Evolutionary conservation across 1,284 basidiomycete genomes (phyloP), one percentile per base, ranked within the genome.

Genomic region (Trichosporon inkin): DNA sequence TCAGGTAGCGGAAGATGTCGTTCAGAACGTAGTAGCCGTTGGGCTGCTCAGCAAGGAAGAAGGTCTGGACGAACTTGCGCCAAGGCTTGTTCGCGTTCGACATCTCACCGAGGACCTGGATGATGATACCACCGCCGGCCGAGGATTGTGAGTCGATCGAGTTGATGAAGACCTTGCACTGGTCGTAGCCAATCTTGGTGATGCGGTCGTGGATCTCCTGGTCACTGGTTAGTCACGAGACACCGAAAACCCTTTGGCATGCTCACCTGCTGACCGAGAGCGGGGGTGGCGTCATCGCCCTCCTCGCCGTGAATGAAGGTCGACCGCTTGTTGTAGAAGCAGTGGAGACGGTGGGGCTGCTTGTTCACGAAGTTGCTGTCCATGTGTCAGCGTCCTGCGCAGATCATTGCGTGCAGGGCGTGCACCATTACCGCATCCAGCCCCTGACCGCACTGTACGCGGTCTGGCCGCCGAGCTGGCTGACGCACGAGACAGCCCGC

Each of bases 21-120:
- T 99, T 99, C 78, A 99, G 87, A 64, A 99, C 96, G 79, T 93
- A 99, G 83, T 98, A 99, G 52, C 96, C 96, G 72, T 95, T 96
- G 40, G 93, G 92, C 81, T 99, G 96, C 79, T 97, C 92, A 52
- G 96, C 96, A 59, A 99, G 88, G 88, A 99, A 99, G 82, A 99
- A 99, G 14, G 95, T 98, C 82, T 99, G 96, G 20, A 92, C 92
- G 74, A 99, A 99, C 81, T 98, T 98, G 73, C 88, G 88, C 96
- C 96, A 99, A 3, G 90, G 84, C 22, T 77, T 79, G 63, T 89
- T 88, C 71, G 87, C 85, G 80, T 96, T 96, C 63, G 90, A 92
- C 87, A 99, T 92, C 81, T 99, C 95, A 68, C 96, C 96, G 70
- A 99, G 92, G 76, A 98, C 96, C 81, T 98, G 94, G 77, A 99